phyloP scores from a whole-genome alignment of 768 basidiomycete species.

The Pisolithus marmoratus region DNA sequence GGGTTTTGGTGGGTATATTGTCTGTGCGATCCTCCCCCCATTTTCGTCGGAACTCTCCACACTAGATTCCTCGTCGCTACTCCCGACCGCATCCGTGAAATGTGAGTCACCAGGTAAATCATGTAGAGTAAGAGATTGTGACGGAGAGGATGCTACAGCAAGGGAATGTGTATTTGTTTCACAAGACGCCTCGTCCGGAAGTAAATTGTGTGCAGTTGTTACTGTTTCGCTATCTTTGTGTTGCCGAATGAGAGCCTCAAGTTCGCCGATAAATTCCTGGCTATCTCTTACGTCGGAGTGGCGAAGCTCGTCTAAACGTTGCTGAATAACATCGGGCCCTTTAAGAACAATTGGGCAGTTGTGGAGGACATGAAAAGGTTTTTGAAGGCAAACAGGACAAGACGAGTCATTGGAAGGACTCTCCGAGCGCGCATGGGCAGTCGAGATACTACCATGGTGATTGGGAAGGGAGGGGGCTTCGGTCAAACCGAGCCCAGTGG shows the following conservation, averaged over 20 bases:
- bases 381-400: conserved; percentile 43
- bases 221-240: conserved; percentile 5
- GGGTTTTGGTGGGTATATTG: conserved; percentile 1
- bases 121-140: conserved; percentile 4
- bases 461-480: neutral
- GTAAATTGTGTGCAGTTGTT: conserved; percentile 5
- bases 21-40: conserved; percentile 12
- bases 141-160: neutral
- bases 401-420: conserved; percentile 4
- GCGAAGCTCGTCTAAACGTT: conserved; percentile 41
- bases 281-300: conserved; percentile 14
- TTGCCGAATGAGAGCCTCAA: conserved; percentile 30
- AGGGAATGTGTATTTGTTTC: conserved; percentile 2
- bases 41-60: conserved; percentile 29
- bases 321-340: conserved; percentile 38
- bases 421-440: neutral
- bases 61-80: conserved; percentile 36
- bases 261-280: conserved; percentile 33
- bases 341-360: conserved; percentile 43
- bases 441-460: too few relatives aligned
- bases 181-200: neutral
- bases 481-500: neutral
- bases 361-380: conserved; percentile 42
- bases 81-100: conserved; percentile 32
- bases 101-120: conserved; percentile 27